A percentile compares a stretch with the other conserved stretches of the same genome.
These are phyloP conservation scores for Schizothecium vesticola DNA, from an alignment of 495 filamentous ascomycete species.

Conservation along the genomic window DNA sequence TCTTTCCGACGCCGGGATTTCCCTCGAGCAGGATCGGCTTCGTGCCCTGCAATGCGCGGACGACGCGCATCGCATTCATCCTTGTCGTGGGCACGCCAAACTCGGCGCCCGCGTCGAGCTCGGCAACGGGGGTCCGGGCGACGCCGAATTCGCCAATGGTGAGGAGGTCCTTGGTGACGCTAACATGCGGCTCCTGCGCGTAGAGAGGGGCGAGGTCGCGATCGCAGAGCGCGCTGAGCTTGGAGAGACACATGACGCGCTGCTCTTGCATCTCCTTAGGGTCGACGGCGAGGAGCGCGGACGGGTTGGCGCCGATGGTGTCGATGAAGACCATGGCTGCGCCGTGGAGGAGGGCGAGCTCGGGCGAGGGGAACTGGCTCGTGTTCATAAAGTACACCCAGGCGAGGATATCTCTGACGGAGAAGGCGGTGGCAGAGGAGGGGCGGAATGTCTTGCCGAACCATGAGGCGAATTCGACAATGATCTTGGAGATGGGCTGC, in stretches of 20 bases:
- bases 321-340: constrained; percentile 96
- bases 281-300: constrained; percentile 68
- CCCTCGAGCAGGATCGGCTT: constrained; percentile 94
- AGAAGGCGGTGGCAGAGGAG: constrained; percentile 66
- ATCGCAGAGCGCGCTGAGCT: constrained; percentile 61
- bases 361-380: constrained; percentile 38
- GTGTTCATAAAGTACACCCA: constrained; percentile 93
- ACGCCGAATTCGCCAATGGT: constrained; percentile 71
- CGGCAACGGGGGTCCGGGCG: constrained; percentile 39
- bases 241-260: constrained; percentile 63
- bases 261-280: constrained; percentile 54
- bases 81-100: constrained; percentile 85
- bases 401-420: constrained; percentile 80
- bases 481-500: constrained; percentile 49
- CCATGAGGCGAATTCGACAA: constrained; percentile 89
- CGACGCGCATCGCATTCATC: constrained; percentile 81
- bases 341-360: constrained; percentile 62
- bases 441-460: constrained; percentile 75
- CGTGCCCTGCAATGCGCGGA: constrained; percentile 79
- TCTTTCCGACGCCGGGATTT: constrained; percentile 96
- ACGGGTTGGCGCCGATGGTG: constrained; percentile 88
- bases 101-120: constrained; percentile 60
- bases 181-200: constrained; percentile 41
- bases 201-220: constrained; percentile 62
- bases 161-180: constrained; percentile 44